Conservation (phyloP, 1,139 yeast genomes). For the Debaryomyces fabryi region DNA sequence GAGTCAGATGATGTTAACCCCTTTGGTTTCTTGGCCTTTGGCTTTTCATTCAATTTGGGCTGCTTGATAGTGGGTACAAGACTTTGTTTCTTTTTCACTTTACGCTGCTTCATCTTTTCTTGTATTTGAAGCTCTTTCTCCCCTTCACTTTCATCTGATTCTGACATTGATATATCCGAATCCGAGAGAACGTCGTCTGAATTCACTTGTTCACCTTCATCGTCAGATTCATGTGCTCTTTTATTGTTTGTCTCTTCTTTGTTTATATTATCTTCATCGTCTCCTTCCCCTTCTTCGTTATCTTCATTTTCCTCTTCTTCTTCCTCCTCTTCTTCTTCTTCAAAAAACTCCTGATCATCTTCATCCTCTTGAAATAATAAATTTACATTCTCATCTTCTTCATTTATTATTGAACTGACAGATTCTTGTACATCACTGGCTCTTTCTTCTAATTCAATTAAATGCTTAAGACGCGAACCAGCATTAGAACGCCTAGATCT, state of each 20-base stretch:
- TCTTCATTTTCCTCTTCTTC: slow-evolving; percentile 40
- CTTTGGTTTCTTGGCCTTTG: slow-evolving; percentile 18
- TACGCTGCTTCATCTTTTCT: slow-evolving; percentile 47
- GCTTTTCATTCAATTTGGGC: slow-evolving; percentile 20
- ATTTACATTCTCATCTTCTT: slow-evolving; percentile 74
- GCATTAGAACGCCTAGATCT: slow-evolving; percentile 85
- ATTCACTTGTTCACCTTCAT: slow-evolving; percentile 23
- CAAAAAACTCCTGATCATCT: slow-evolving; percentile 73
- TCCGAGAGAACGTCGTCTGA: slow-evolving; percentile 56
- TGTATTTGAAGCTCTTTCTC: slow-evolving; percentile 62
- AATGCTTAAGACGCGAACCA: slow-evolving; percentile 77
- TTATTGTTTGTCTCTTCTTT: slow-evolving; percentile 17
- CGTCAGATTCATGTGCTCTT: slow-evolving; percentile 13
- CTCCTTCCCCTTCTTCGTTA: slow-evolving; percentile 27
- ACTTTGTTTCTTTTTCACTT: slow-evolving; percentile 37
- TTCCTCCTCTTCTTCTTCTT: slow-evolving; percentile 43
- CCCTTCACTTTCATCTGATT: slow-evolving; percentile 65
- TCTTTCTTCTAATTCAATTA: slow-evolving; percentile 69
- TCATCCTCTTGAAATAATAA: slow-evolving; percentile 83
- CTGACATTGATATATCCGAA: slow-evolving; percentile 53
- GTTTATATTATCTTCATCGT: slow-evolving; percentile 16
- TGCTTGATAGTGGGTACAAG: slow-evolving; percentile 52
- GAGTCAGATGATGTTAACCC: slow-evolving; percentile 46
- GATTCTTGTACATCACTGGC: slow-evolving; percentile 35
- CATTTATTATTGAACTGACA: slow-evolving; percentile 42